phyloP scores from a whole-genome alignment of 129 eudicot genomes.

The Calendula officinalis region DNA sequence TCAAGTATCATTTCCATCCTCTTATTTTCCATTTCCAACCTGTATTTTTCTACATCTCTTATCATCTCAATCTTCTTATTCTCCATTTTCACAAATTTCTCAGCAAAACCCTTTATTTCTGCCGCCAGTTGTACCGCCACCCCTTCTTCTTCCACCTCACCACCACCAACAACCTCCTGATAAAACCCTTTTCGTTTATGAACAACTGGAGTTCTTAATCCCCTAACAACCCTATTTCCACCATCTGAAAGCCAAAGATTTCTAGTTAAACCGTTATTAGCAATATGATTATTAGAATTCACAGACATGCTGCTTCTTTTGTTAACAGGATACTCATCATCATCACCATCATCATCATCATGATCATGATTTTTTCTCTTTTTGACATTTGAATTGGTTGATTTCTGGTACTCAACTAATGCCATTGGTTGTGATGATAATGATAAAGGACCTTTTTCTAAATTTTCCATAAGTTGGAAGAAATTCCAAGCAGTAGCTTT shows the following conservation, averaged over 20 bases:
- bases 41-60: conserved; percentile 51
- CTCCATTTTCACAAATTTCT: conserved; percentile 68
- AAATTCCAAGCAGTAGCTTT: conserved; percentile 53
- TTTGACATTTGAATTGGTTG: conserved; percentile 24
- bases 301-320: conserved; percentile 41
- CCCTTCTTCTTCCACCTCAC: conserved; percentile 25
- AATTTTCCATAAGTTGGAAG: conserved; percentile 58
- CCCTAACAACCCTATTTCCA: conserved; percentile 28
- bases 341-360: conserved; percentile 26
- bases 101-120: conserved; percentile 66
- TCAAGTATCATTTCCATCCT: conserved; percentile 71
- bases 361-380: conserved; percentile 14
- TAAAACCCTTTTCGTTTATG: conserved; percentile 29
- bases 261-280: conserved; percentile 24
- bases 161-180: conserved; percentile 30
- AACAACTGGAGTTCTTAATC: conserved; percentile 29
- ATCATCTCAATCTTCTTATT: conserved; percentile 78
- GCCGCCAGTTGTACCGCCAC: conserved; percentile 55
- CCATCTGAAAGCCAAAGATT: conserved; percentile 25
- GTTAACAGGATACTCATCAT: conserved; percentile 15
- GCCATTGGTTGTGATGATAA: conserved; percentile 41
- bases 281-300: conserved; percentile 36
- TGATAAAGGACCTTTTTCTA: conserved; percentile 72
- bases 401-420: conserved; percentile 23
- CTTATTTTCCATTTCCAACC: conserved; percentile 88